A percentile compares a stretch with the other conserved stretches of the same genome.
phyloP scores from a whole-genome alignment of 2,329 filamentous ascomycete species.

The Fusarium floridanum region DNA sequence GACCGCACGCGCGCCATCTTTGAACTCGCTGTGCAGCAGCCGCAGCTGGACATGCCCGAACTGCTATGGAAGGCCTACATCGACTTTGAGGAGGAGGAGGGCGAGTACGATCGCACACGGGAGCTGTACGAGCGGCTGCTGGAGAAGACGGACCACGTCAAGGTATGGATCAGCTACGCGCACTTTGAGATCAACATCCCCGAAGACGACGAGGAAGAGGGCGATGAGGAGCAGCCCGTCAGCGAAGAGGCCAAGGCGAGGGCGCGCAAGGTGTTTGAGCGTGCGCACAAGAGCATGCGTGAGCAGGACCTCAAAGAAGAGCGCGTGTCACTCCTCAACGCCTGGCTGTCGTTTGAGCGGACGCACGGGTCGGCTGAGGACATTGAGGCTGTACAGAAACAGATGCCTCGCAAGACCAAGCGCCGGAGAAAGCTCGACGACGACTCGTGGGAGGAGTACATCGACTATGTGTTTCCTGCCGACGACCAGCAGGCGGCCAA shows the following conservation, averaged over 20 bases:
- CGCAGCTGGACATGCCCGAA: slow-evolving; percentile 94
- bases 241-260: slow-evolving; percentile 87
- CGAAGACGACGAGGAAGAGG: slow-evolving; percentile 73
- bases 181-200: slow-evolving; percentile 97
- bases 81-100: slow-evolving; percentile 97
- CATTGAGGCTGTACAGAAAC: slow-evolving; percentile 84
- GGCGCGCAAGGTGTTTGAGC: slow-evolving; percentile 85
- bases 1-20: slow-evolving; percentile 92
- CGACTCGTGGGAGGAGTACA: slow-evolving; percentile 92
- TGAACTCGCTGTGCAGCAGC: slow-evolving; percentile 87
- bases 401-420: slow-evolving; percentile 95
- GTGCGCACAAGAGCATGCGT: slow-evolving; percentile 88
- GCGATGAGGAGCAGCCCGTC: slow-evolving; percentile 75
- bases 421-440: slow-evolving; percentile 92
- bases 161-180: slow-evolving; percentile 99
- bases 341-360: slow-evolving; percentile 92
- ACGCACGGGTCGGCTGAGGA: slow-evolving; percentile 83
- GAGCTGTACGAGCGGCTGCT: slow-evolving; percentile 90
- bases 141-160: slow-evolving; percentile 97
- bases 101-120: slow-evolving; percentile 87
- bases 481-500: slow-evolving; percentile 90
- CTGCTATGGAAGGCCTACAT: slow-evolving; percentile 98
- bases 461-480: slow-evolving; percentile 96
- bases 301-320: slow-evolving; percentile 93
- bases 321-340: slow-evolving; percentile 89